These are phyloP conservation scores for Thraustochytrium striatum DNA, from an alignment of 352 stramenopile genomes.

Conservation along the genomic window DNA sequence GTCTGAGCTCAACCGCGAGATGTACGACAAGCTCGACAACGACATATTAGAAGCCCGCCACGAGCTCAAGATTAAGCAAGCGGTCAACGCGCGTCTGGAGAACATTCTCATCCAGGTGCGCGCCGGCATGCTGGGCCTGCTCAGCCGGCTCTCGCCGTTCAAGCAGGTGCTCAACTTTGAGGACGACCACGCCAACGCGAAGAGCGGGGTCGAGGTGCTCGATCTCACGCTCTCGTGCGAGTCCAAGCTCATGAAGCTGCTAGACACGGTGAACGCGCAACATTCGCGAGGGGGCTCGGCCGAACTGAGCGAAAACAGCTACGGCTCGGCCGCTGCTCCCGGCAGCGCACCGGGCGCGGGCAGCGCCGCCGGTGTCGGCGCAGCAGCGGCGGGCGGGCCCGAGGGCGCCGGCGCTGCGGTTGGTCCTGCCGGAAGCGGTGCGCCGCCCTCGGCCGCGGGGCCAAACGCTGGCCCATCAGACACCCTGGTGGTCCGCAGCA, in stretches of 20 bases:
- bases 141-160: constrained; percentile 12
- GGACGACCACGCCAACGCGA: not conserved
- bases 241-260: constrained; percentile 1
- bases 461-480: constrained; percentile 10
- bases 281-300: too few relatives aligned
- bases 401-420: too few relatives aligned
- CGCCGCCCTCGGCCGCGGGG: not conserved
- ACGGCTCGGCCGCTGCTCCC: too few relatives aligned
- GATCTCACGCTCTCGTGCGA: constrained; percentile 25
- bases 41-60: constrained; percentile 30
- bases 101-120: constrained; percentile 40
- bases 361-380: not conserved
- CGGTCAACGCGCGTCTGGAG: constrained; percentile 10
- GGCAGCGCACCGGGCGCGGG: not conserved
- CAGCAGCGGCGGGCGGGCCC: too few relatives aligned
- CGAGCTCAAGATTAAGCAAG: constrained; percentile 46
- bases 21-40: constrained; percentile 48
- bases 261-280: not conserved
- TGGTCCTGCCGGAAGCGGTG: too few relatives aligned
- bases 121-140: constrained; percentile 34
- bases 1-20: constrained; percentile 37
- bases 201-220: not conserved
- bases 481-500: not conserved
- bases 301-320: too few relatives aligned
- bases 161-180: constrained; percentile 40